Percentiles rank a stretch among this genome's conserved stretches.
Evolutionary conservation across 2,329 filamentous ascomycete species (phyloP).

Genomic region (Podosphaera fusca): DNA sequence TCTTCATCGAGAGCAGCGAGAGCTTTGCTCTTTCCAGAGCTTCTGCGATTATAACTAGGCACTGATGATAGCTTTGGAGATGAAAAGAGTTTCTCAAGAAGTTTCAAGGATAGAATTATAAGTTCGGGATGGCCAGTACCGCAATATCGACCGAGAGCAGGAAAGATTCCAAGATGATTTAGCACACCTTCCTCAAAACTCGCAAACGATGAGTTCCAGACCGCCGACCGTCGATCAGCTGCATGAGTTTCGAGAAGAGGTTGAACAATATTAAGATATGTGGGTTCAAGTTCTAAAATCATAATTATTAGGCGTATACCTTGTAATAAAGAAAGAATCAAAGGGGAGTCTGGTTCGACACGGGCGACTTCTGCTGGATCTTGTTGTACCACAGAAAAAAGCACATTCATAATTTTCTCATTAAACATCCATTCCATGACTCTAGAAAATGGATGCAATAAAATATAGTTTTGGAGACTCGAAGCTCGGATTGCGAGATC

Average conservation of each 20-base stretch:
- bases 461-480: constrained; percentile 57
- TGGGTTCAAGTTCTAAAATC: constrained; percentile 69
- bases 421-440: constrained; percentile 99
- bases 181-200: constrained; percentile 83
- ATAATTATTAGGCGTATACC: constrained; percentile 68
- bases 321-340: constrained; percentile 55
- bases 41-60: constrained; percentile 8
- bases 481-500: constrained; percentile 53
- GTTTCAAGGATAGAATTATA: constrained; percentile 54
- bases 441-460: constrained; percentile 74
- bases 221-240: constrained; percentile 31
- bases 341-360: constrained; percentile 52
- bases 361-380: constrained; percentile 48
- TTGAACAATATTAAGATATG: constrained; percentile 72
- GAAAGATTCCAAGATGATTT: constrained; percentile 54
- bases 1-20: constrained; percentile 74
- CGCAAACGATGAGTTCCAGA: constrained; percentile 55
- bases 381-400: constrained; percentile 63
- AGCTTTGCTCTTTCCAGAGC: constrained; percentile 50
- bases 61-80: constrained; percentile 34
- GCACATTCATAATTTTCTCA: constrained; percentile 56
- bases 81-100: constrained; percentile 68
- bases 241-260: constrained; percentile 49
- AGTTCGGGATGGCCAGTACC: constrained; percentile 63
- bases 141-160: constrained; percentile 69